These are phyloP conservation scores for Dichomitus squalens DNA, from an alignment of 1,284 basidiomycete species.

Conservation along the genomic window DNA sequence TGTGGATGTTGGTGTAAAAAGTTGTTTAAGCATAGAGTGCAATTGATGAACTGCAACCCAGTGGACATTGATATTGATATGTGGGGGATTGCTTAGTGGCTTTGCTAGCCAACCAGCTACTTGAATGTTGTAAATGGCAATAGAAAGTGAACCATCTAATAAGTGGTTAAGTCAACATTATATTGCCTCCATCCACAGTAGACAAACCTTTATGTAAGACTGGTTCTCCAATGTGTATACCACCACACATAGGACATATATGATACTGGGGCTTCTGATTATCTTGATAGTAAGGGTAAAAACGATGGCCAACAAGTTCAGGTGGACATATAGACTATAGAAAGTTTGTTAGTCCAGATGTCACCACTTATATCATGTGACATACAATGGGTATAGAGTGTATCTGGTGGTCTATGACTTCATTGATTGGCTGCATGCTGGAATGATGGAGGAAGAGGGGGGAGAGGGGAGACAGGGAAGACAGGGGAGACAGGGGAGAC, in stretches of 20 bases:
- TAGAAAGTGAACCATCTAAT: background rate
- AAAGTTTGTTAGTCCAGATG: background rate
- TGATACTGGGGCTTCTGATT: background rate
- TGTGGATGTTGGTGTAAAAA: background rate
- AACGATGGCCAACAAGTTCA: background rate
- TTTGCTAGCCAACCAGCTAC: background rate
- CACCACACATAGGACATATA: background rate
- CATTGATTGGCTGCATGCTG: too few relatives aligned
- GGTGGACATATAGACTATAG: background rate
- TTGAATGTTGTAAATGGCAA: background rate
- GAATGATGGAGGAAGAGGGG: too few relatives aligned
- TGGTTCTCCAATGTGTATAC: background rate
- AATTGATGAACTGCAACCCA: background rate
- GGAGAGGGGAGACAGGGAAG: background rate
- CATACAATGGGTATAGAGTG: background rate
- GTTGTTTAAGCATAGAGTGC: background rate
- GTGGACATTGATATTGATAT: background rate
- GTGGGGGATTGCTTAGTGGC: background rate
- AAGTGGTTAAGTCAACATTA: background rate
- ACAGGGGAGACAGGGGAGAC: too few relatives aligned
- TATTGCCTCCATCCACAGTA: background rate
- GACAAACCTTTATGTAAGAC: background rate
- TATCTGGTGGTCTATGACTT: too few relatives aligned
- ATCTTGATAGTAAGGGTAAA: constrained; percentile 1
- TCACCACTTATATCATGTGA: too few relatives aligned